A percentile compares a stretch with the other conserved stretches of the same genome.
These are phyloP conservation scores for Cryphonectria japonica DNA, from an alignment of 2,329 filamentous ascomycete species.

Conservation along the genomic window DNA sequence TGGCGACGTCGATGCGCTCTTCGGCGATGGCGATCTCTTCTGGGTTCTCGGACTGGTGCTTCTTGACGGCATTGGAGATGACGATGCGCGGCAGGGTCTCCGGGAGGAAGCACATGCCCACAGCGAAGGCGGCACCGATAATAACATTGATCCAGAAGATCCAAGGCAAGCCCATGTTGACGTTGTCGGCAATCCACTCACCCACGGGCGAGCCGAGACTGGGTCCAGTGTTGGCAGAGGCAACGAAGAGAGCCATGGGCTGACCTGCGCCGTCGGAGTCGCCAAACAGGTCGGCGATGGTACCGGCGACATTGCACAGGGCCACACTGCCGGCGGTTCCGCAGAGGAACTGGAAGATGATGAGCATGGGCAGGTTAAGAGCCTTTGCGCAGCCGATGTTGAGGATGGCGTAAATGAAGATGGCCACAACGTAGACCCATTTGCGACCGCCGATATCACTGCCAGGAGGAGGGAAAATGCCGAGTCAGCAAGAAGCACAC, in stretches of 20 bases:
- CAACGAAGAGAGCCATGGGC: slow-evolving; percentile 48
- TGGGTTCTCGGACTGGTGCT: slow-evolving; percentile 36
- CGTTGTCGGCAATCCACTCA: slow-evolving; percentile 44
- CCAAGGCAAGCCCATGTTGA: slow-evolving; percentile 43
- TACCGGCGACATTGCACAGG: slow-evolving; percentile 42
- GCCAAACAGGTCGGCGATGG: slow-evolving; percentile 42
- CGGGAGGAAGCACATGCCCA: slow-evolving; percentile 43
- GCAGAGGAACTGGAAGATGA: slow-evolving; percentile 43
- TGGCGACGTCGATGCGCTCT: slow-evolving; percentile 41
- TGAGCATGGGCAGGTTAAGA: slow-evolving; percentile 43
- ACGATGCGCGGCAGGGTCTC: slow-evolving; percentile 46
- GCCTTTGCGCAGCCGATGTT: slow-evolving; percentile 43
- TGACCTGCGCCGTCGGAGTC: slow-evolving; percentile 44
- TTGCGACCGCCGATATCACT: slow-evolving; percentile 48
- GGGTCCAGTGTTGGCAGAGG: slow-evolving; percentile 45
- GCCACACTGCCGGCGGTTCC: slow-evolving; percentile 42
- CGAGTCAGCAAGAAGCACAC: background rate
- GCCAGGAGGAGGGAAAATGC: background rate
- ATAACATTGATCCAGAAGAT: slow-evolving; percentile 48
- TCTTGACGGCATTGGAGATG: slow-evolving; percentile 40
- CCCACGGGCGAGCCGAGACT: slow-evolving; percentile 46
- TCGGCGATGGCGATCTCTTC: slow-evolving; percentile 39
- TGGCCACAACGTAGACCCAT: slow-evolving; percentile 47
- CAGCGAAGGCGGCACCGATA: slow-evolving; percentile 42
- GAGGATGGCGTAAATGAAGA: slow-evolving; percentile 40